Conservation (phyloP, 2,329 filamentous ascomycete species). For the Aureobasidium musti region DNA sequence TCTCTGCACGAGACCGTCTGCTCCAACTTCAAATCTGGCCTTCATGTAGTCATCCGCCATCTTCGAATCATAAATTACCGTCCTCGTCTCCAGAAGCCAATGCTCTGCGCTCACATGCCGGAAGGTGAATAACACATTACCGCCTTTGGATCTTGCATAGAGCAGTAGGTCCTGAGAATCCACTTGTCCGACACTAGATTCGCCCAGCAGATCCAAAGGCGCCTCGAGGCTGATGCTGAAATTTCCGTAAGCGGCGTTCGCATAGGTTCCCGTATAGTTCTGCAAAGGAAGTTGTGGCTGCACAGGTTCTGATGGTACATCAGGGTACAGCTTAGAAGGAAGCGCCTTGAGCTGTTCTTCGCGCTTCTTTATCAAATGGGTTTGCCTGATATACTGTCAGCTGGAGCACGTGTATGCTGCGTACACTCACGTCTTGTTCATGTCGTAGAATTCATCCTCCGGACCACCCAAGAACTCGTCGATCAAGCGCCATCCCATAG, state of each 20-base stretch:
- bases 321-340: slow-evolving; percentile 27
- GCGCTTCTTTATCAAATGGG: neutral
- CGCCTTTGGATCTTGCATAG: slow-evolving; percentile 22
- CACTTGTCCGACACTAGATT: neutral
- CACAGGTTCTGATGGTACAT: slow-evolving; percentile 11
- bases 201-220: neutral
- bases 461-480: slow-evolving; percentile 29
- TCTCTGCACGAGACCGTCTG: slow-evolving; percentile 30
- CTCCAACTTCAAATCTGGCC: slow-evolving; percentile 30
- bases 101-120: slow-evolving; percentile 30
- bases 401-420: neutral
- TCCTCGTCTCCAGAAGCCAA: slow-evolving; percentile 30
- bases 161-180: slow-evolving; percentile 4
- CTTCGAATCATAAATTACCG: slow-evolving; percentile 5
- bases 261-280: slow-evolving; percentile 30
- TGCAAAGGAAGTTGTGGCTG: slow-evolving; percentile 27
- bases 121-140: slow-evolving; percentile 22
- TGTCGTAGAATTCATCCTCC: slow-evolving; percentile 22
- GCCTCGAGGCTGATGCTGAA: slow-evolving; percentile 24
- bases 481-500: slow-evolving; percentile 29
- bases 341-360: slow-evolving; percentile 2
- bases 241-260: slow-evolving; percentile 29
- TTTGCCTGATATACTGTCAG: slow-evolving; percentile 24
- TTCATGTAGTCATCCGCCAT: slow-evolving; percentile 26
- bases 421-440: slow-evolving; percentile 29